Percentiles rank a stretch among this genome's conserved stretches.
Evolutionary conservation across 116 monocot genomes (phyloP).

Genomic region (Papilionanthe hybrid): DNA sequence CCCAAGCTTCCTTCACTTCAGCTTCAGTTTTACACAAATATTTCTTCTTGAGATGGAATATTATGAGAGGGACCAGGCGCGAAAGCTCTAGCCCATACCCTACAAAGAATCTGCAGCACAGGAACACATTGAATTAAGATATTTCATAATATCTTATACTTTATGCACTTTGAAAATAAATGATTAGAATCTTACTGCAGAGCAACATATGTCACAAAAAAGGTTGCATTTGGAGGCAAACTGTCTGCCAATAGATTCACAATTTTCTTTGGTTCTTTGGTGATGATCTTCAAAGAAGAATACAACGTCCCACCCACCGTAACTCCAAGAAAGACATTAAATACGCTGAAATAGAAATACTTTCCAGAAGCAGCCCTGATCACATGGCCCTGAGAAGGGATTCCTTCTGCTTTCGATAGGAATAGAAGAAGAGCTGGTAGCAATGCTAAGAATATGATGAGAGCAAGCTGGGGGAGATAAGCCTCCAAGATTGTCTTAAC

Average conservation of each 20-base stretch:
- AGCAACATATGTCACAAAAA: slow-evolving; percentile 91
- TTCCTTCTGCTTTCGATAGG: slow-evolving; percentile 76
- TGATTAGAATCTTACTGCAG: slow-evolving; percentile 43
- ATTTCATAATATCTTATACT: neutral
- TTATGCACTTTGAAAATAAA: neutral
- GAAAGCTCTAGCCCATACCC: slow-evolving; percentile 94
- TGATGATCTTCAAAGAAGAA: slow-evolving; percentile 36
- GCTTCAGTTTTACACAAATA: slow-evolving; percentile 85
- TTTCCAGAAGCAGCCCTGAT: slow-evolving; percentile 74
- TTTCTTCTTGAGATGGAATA: slow-evolving; percentile 81
- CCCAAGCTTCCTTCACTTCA: slow-evolving; percentile 83
- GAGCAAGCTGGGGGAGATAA: slow-evolving; percentile 77
- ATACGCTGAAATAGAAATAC: slow-evolving; percentile 84
- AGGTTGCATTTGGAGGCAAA: slow-evolving; percentile 76
- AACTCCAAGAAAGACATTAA: slow-evolving; percentile 91
- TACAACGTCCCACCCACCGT: slow-evolving; percentile 58
- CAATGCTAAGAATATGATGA: slow-evolving; percentile 81
- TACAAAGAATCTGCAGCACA: slow-evolving; percentile 66
- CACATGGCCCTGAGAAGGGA: slow-evolving; percentile 59
- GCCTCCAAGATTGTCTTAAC: slow-evolving; percentile 78
- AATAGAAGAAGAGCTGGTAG: slow-evolving; percentile 73
- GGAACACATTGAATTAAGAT: neutral
- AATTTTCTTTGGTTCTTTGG: slow-evolving; percentile 30
- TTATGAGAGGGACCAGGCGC: slow-evolving; percentile 70
- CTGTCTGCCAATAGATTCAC: slow-evolving; percentile 44